These are phyloP conservation scores for Apophysomyces ossiformis DNA, from an alignment of 371 early-diverging fungal species.

Conservation along the genomic window DNA sequence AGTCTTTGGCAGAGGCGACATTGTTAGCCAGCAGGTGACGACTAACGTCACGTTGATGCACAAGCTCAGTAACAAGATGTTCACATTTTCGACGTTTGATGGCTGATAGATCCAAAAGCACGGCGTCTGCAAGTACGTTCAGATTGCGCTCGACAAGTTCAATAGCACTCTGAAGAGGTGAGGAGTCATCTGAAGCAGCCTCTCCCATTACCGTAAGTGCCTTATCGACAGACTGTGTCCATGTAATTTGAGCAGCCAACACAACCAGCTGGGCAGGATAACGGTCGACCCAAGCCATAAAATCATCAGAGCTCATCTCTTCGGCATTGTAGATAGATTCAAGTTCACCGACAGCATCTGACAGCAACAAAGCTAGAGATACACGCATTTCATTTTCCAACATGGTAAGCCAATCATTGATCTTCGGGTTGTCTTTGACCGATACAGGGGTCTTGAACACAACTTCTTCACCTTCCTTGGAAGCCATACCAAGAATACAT, in stretches of 20 bases:
- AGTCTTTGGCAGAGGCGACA: slow-evolving; percentile 74
- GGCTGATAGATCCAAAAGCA: slow-evolving; percentile 82
- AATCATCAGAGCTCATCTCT: slow-evolving; percentile 59
- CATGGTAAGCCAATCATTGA: slow-evolving; percentile 97
- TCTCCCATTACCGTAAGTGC: slow-evolving; percentile 59
- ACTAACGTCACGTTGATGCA: slow-evolving; percentile 96
- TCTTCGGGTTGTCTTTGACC: slow-evolving; percentile 83
- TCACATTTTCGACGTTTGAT: slow-evolving; percentile 95
- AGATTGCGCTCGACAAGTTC: slow-evolving; percentile 75
- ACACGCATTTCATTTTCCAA: slow-evolving; percentile 93
- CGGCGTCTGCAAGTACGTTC: slow-evolving; percentile 90
- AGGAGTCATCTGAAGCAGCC: slow-evolving; percentile 28
- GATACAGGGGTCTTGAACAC: slow-evolving; percentile 79
- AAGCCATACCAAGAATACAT: slow-evolving; percentile 83
- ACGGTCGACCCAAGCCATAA: slow-evolving; percentile 88
- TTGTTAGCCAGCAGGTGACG: slow-evolving; percentile 69
- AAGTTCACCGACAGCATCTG: slow-evolving; percentile 74
- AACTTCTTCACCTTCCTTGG: slow-evolving; percentile 93
- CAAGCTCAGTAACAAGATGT: slow-evolving; percentile 96
- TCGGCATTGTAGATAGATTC: slow-evolving; percentile 69
- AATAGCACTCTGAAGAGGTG: slow-evolving; percentile 64
- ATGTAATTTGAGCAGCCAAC: slow-evolving; percentile 87
- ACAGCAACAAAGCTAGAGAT: slow-evolving; percentile 80
- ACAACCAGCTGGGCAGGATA: slow-evolving; percentile 95
- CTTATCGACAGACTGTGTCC: slow-evolving; percentile 90